These are phyloP conservation scores for Nannizziopsis barbatae DNA, from an alignment of 2,329 filamentous ascomycete species.

Conservation along the genomic window DNA sequence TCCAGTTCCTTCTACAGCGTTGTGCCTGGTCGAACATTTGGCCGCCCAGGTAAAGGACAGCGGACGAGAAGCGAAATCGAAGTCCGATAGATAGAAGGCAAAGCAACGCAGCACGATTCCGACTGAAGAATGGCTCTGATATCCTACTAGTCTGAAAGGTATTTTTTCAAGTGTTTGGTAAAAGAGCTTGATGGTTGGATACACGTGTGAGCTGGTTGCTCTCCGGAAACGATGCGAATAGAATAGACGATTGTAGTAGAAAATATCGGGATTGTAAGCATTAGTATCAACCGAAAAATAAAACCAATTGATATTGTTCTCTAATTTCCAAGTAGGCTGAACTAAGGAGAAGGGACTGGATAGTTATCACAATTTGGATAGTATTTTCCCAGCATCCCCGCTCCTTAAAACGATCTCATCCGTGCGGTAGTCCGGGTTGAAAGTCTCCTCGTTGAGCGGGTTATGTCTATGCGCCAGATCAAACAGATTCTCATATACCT, in stretches of 20 bases:
- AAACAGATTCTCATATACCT: conserved; percentile 45
- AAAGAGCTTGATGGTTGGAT: no score
- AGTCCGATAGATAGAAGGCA: not conserved
- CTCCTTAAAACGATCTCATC: conserved; percentile 42
- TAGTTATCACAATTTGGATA: conserved; percentile 16
- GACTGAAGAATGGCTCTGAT: no score
- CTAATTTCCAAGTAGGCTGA: no score
- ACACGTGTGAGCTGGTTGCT: no score
- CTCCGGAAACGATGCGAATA: no score
- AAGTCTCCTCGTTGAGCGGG: conserved; percentile 41
- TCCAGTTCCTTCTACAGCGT: not conserved
- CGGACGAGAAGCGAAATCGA: not conserved
- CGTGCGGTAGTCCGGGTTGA: conserved; percentile 40
- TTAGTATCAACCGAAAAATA: no score
- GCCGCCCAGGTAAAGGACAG: not conserved
- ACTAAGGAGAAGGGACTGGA: no score
- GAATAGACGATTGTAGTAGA: no score
- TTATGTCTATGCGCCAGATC: conserved; percentile 42
- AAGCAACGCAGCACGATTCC: not conserved
- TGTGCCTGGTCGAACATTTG: not conserved
- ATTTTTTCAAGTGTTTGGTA: no score
- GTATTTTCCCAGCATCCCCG: conserved; percentile 24
- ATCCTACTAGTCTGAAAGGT: no score
- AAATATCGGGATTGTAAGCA: no score
- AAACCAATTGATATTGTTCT: no score